Conservation (phyloP, 176 grass and related monocot genomes). For the Tillandsia fasciculata region DNA sequence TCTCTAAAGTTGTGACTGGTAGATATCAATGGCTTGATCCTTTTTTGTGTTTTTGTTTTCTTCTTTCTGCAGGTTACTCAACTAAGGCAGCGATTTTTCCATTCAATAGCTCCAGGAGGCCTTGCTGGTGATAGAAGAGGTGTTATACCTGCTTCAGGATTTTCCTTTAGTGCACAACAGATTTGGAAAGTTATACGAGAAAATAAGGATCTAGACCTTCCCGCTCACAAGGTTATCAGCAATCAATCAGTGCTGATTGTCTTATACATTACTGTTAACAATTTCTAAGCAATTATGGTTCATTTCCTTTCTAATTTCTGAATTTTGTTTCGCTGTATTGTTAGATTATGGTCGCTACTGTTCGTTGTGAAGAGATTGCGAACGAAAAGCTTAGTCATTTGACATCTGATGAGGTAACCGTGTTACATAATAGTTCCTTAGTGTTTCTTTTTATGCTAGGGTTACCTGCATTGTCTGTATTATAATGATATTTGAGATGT, state of each 20-base stretch:
- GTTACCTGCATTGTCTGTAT: neutral
- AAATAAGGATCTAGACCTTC: constrained; percentile 98
- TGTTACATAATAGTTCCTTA: neutral
- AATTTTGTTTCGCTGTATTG: neutral
- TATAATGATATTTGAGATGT: constrained; percentile 2
- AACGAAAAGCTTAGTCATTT: constrained; percentile 69
- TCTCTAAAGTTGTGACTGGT: constrained; percentile 1
- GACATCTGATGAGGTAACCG: constrained; percentile 49
- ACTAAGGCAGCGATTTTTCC: constrained; percentile 62
- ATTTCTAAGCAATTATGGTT: neutral
- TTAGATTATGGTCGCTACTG: constrained; percentile 94
- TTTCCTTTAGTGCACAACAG: constrained; percentile 71
- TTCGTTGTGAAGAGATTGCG: constrained; percentile 85
- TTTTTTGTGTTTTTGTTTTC: constrained; percentile 12
- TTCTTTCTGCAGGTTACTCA: constrained; percentile 48
- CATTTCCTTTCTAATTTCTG: neutral
- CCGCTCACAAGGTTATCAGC: constrained; percentile 69
- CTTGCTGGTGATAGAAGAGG: constrained; percentile 86
- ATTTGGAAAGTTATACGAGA: constrained; percentile 88
- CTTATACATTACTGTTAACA: neutral
- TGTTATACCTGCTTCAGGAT: constrained; percentile 82
- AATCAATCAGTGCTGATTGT: neutral
- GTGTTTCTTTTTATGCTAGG: neutral
- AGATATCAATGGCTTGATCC: constrained; percentile 8
- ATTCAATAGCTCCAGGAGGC: constrained; percentile 66